Evolutionary conservation across 164 flowering plant genomes (phyloP).

Genomic region (Euptelea pleiosperma): DNA sequence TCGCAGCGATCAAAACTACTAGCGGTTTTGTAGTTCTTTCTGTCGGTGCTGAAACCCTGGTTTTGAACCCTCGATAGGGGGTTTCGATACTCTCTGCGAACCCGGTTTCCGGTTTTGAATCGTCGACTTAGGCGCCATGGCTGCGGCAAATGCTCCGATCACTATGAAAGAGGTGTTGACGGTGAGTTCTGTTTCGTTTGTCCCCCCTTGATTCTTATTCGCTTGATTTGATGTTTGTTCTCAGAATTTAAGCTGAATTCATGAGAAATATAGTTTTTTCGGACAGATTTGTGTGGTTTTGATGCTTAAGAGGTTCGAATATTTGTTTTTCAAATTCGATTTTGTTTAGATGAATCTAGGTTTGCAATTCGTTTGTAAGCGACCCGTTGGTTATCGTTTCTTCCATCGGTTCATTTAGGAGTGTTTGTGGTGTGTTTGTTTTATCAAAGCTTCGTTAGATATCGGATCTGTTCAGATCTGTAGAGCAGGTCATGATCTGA

Average conservation of each 20-base stretch:
- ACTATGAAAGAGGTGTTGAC: constrained; percentile 88
- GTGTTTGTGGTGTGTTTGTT: background rate
- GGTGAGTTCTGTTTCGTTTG: constrained; percentile 32
- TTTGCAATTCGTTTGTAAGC: background rate
- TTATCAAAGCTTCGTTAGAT: background rate
- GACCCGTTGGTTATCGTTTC: background rate
- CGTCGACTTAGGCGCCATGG: constrained; percentile 64
- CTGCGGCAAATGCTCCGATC: constrained; percentile 97
- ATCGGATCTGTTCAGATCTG: constrained; percentile 1
- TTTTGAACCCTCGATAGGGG: constrained; percentile 12
- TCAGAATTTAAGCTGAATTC: constrained; percentile 11
- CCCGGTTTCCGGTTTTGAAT: constrained; percentile 14
- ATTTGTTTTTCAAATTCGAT: background rate
- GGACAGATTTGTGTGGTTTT: background rate
- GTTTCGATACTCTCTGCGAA: constrained; percentile 17
- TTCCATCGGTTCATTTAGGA: background rate
- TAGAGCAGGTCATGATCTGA: background rate
- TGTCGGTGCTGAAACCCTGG: no score
- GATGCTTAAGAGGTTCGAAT: background rate
- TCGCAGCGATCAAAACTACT: constrained; percentile 24
- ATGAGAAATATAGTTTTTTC: background rate
- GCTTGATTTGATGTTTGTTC: constrained; percentile 2
- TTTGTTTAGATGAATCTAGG: background rate
- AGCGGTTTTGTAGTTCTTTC: background rate
- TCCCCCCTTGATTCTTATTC: background rate